These are phyloP conservation scores for Aristolochia contorta DNA, from an alignment of 164 flowering plant genomes.

Conservation along the genomic window DNA sequence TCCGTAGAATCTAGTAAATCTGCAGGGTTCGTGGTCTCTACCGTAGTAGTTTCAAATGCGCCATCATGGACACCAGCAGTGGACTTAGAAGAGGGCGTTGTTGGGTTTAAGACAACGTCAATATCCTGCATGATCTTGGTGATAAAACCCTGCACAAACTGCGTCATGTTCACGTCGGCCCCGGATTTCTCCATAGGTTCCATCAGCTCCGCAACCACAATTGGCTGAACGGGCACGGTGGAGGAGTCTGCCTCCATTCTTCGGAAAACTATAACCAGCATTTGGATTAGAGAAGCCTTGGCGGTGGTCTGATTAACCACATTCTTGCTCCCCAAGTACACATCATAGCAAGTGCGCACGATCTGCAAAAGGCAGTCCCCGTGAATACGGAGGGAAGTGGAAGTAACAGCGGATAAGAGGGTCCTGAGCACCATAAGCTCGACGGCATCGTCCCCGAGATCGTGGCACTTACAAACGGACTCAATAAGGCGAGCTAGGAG, in stretches of 20 bases:
- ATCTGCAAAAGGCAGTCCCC: conserved; percentile 87
- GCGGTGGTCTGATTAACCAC: conserved; percentile 95
- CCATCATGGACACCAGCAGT: conserved; percentile 67
- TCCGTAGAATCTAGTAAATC: conserved; percentile 98
- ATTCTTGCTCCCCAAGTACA: conserved; percentile 80
- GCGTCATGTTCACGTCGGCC: conserved; percentile 63
- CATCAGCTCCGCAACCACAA: conserved; percentile 96
- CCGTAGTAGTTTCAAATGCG: conserved; percentile 73
- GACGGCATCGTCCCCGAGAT: conserved; percentile 63
- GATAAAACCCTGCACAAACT: conserved; percentile 92
- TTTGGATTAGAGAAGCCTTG: conserved; percentile 89
- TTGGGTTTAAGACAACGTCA: conserved; percentile 78
- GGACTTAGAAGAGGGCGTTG: conserved; percentile 28
- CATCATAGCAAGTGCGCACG: conserved; percentile 91
- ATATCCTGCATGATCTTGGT: conserved; percentile 91
- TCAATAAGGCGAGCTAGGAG: conserved; percentile 55
- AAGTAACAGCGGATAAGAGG: conserved; percentile 79
- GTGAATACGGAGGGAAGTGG: conserved; percentile 68
- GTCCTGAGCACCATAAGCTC: conserved; percentile 72
- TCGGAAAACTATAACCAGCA: conserved; percentile 93
- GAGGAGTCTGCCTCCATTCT: conserved; percentile 99
- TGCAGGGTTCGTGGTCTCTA: conserved; percentile 87
- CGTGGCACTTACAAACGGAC: conserved; percentile 77
- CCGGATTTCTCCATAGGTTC: conserved; percentile 79
- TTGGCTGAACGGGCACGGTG: conserved; percentile 92